Percentiles rank a stretch among this genome's conserved stretches.
phyloP scores from a whole-genome alignment of 2,329 filamentous ascomycete species.

The Xylaria sp. region DNA sequence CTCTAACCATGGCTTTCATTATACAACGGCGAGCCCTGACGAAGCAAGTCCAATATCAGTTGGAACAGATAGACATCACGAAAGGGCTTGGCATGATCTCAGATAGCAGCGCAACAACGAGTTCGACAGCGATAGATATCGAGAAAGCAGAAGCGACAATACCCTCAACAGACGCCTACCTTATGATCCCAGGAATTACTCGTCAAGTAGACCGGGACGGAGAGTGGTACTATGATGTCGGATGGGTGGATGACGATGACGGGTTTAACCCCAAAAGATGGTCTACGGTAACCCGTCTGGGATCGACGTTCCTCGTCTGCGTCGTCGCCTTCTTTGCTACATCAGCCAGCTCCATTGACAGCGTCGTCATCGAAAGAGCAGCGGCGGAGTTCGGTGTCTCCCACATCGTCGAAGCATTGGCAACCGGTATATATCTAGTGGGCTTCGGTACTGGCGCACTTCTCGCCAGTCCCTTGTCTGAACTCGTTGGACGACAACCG shows the following conservation, averaged over 20 bases:
- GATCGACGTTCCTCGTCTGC: conserved; percentile 55
- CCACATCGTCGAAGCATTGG: conserved; percentile 58
- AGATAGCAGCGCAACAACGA: neutral
- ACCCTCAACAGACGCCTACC: conserved; percentile 13
- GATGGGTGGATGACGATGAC: conserved; percentile 53
- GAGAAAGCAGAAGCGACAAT: neutral
- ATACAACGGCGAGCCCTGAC: conserved; percentile 24
- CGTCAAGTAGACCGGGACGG: conserved; percentile 17
- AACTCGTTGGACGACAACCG: conserved; percentile 52
- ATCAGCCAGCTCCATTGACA: conserved; percentile 63
- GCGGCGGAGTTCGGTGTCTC: conserved; percentile 58
- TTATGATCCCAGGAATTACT: conserved; percentile 24
- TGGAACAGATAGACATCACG: neutral
- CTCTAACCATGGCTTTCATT: conserved; percentile 29
- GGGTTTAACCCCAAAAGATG: conserved; percentile 54
- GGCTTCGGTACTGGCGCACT: conserved; percentile 53
- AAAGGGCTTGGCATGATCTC: neutral
- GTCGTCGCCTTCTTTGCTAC: conserved; percentile 62
- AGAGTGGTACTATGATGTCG: conserved; percentile 50
- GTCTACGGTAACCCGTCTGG: conserved; percentile 49
- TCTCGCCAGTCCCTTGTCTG: conserved; percentile 53
- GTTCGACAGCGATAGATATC: conserved; percentile 6
- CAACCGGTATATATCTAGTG: conserved; percentile 51
- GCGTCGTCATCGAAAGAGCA: conserved; percentile 58
- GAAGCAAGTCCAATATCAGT: conserved; percentile 20